Conservation (phyloP, 768 basidiomycete genomes). For the Mycena galericulata region DNA sequence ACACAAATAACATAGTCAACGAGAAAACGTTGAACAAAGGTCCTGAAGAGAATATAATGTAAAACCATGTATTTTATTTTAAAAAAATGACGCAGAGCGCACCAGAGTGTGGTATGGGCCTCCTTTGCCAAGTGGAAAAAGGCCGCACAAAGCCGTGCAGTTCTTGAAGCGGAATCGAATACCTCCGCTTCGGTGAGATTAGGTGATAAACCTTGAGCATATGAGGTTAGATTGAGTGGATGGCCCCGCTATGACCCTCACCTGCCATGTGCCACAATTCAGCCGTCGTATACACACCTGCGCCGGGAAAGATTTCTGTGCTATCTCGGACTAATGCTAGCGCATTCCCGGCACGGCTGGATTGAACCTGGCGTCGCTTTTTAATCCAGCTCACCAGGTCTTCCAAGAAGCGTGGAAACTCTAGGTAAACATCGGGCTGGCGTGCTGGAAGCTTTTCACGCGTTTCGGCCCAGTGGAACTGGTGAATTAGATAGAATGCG, state of each 20-base stretch:
- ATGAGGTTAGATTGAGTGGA: too few relatives aligned
- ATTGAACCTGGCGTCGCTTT: background rate
- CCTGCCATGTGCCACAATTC: conserved; percentile 10
- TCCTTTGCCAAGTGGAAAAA: background rate
- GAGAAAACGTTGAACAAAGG: background rate
- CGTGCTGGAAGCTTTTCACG: background rate
- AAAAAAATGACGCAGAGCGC: background rate
- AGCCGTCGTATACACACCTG: background rate
- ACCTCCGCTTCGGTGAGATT: conserved; percentile 2
- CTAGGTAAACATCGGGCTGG: conserved; percentile 1
- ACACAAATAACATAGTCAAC: background rate
- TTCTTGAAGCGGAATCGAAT: background rate
- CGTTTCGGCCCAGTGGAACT: background rate
- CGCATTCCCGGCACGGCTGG: background rate
- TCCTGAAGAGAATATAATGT: background rate
- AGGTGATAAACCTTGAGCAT: background rate
- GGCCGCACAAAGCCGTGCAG: background rate
- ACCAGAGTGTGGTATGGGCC: conserved; percentile 6
- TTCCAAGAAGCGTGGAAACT: background rate
- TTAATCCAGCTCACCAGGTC: background rate
- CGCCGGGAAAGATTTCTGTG: background rate
- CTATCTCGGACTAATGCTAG: background rate
- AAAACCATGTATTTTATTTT: background rate
- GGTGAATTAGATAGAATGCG: background rate
- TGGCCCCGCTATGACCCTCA: too few relatives aligned